Percentiles rank a stretch among this genome's conserved stretches.
Conservation (phyloP, 169 alveolate species). For the Theileria luwenshuni region DNA sequence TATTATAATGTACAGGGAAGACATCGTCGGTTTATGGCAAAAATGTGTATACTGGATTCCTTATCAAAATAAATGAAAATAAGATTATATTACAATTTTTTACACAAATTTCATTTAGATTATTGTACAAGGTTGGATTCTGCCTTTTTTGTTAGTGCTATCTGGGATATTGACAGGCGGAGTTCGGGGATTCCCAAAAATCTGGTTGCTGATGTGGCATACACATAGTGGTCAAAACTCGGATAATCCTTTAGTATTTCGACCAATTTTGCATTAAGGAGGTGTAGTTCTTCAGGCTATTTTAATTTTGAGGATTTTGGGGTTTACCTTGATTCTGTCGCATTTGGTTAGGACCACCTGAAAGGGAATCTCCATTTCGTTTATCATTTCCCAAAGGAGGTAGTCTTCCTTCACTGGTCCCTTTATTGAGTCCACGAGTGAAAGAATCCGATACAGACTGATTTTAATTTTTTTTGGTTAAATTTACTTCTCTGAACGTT, state of each 20-base stretch:
- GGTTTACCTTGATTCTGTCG: conserved; percentile 72
- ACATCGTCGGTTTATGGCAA: too few species aligned
- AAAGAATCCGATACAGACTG: conserved; percentile 75
- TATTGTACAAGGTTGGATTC: neutral
- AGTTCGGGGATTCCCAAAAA: conserved; percentile 58
- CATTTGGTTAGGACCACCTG: conserved; percentile 81
- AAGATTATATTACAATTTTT: neutral
- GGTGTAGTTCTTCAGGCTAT: conserved; percentile 54
- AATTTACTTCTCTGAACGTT: conserved; percentile 60
- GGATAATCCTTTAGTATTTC: conserved; percentile 59
- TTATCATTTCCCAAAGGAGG: conserved; percentile 76
- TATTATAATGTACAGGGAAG: too few species aligned
- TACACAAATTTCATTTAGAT: neutral
- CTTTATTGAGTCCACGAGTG: conserved; percentile 76
- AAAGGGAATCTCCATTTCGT: conserved; percentile 73
- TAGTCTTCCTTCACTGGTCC: conserved; percentile 77
- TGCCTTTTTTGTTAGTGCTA: conserved; percentile 25
- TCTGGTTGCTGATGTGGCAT: conserved; percentile 58
- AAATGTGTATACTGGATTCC: neutral
- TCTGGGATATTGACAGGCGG: conserved; percentile 57
- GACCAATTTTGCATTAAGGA: conserved; percentile 25
- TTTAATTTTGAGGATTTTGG: neutral
- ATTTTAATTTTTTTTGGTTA: conserved; percentile 13
- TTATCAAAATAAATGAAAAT: too few species aligned
- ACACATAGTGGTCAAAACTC: conserved; percentile 42